Percentiles rank a stretch among this genome's conserved stretches.
phyloP scores from a whole-genome alignment of 2,329 filamentous ascomycete genomes.

The Onygenales sp. region DNA sequence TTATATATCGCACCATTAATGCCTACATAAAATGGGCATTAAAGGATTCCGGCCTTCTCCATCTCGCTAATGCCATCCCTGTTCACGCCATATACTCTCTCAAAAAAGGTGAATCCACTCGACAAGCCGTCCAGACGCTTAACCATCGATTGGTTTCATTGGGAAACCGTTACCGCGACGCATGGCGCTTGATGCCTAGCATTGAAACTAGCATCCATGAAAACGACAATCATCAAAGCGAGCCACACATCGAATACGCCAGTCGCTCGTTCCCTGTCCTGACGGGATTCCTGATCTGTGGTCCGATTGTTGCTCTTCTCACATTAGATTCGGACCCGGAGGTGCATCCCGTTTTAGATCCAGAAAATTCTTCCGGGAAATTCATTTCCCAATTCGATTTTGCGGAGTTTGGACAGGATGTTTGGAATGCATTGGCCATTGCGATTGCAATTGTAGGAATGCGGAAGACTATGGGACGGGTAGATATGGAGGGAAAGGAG shows the following conservation, averaged over 20 bases:
- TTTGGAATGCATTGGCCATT: constrained; percentile 51
- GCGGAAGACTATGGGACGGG: constrained; percentile 39
- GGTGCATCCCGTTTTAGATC: constrained; percentile 10
- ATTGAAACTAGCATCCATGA: constrained; percentile 5
- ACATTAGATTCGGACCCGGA: constrained; percentile 38
- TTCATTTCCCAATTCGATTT: constrained; percentile 47
- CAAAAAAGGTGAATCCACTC: constrained; percentile 27
- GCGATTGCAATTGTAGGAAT: constrained; percentile 47
- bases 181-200: constrained; percentile 8
- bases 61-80: constrained; percentile 26
- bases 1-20: constrained; percentile 33
- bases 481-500: constrained; percentile 26
- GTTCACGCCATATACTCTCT: constrained; percentile 39
- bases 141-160: constrained; percentile 36
- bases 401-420: constrained; percentile 43
- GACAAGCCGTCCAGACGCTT: constrained; percentile 33
- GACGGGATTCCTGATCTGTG: constrained; percentile 45
- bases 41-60: constrained; percentile 37
- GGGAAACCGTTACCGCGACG: constrained; percentile 32
- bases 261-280: constrained; percentile 37
- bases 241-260: constrained; percentile 7
- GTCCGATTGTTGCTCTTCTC: constrained; percentile 44
- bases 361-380: constrained; percentile 14
- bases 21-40: constrained; percentile 47
- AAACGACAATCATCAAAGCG: constrained; percentile 4